Base-by-base conservation (phyloP, 345 rosid species). In the Syzygium jambos region DNA sequence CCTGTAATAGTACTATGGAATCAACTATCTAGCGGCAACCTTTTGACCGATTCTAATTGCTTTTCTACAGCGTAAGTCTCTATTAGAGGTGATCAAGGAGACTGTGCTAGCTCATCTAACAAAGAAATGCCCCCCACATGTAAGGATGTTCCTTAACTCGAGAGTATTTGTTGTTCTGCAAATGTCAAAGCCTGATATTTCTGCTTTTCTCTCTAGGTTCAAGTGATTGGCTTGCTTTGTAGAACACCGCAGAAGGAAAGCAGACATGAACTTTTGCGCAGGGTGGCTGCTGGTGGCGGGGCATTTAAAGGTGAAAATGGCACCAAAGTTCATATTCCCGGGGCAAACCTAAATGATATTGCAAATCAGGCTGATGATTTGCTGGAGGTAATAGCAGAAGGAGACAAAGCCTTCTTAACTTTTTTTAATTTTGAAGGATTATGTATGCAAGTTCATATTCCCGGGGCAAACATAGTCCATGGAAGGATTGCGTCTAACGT, bases 201-300 rank as follows among this genome's bases (percentile, higher is more conserved):
- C 57, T 82, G 80, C 87, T 23, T 86, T 63, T 52, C 34, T 85
- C 49, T 51, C 84, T 88, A 97, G 98, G 96, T 97, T 91, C 99
- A 95, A 87, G 99, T 97, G 93, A 88, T 97, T 90, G 99, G 98
- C 87, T 93, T 97, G 90, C 99, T 95, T 52, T 96, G 99, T 91
- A 93, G 98, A 96, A 96, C 98, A 43, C 98, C 98, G 9, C 90
- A 90, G 65, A 96, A 96, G 88, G 98, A 96, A 23, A 95, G 98
- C 91, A 93, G 99, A 87, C 95, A 95, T 52, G 98, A 97, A 92
- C 92, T 97, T 30, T 87, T 97, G 88, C 96, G 99, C 55, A 93
- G 99, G 87, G 99, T 97, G 84, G 99, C 98, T 25, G 98, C 96
- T 23, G 99, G 98, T 85, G 99, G 99, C 27, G 99, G 99, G n/a